These are phyloP conservation scores for Cytospora leucostoma DNA, from an alignment of 2,329 filamentous ascomycete species.

Conservation along the genomic window DNA sequence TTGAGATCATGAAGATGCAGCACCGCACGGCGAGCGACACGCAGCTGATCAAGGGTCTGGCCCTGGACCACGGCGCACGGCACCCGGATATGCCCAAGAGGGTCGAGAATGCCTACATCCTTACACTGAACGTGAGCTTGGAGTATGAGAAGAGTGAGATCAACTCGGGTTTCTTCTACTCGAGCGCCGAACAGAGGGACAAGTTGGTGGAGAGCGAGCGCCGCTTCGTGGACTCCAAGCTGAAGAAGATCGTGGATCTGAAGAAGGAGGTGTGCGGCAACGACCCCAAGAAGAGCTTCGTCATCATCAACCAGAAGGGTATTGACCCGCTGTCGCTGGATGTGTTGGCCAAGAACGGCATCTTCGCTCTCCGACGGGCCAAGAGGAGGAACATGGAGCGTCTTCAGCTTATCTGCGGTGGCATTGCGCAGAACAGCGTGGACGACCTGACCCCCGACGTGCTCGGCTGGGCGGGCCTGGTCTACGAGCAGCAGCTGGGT, in stretches of 20 bases:
- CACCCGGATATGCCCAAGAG: slow-evolving; percentile 98
- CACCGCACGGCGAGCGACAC: slow-evolving; percentile 95
- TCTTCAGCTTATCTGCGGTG: slow-evolving; percentile 90
- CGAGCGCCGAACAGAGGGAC: slow-evolving; percentile 91
- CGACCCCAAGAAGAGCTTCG: slow-evolving; percentile 92
- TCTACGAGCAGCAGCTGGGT: slow-evolving; percentile 95
- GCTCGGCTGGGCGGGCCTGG: slow-evolving; percentile 92
- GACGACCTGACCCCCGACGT: slow-evolving; percentile 87
- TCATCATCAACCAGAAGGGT: slow-evolving; percentile 98
- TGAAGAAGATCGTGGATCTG: slow-evolving; percentile 95
- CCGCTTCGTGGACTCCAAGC: slow-evolving; percentile 91
- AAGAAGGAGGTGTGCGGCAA: slow-evolving; percentile 97
- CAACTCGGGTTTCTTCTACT: slow-evolving; percentile 99
- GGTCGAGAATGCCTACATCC: slow-evolving; percentile 91
- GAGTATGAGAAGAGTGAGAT: slow-evolving; percentile 99
- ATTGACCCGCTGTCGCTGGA: slow-evolving; percentile 96
- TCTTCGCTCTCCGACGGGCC: slow-evolving; percentile 87
- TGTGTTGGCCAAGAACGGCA: slow-evolving; percentile 96
- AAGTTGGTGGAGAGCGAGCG: slow-evolving; percentile 98
- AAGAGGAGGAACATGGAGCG: slow-evolving; percentile 99
- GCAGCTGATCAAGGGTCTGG: slow-evolving; percentile 89
- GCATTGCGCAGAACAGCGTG: slow-evolving; percentile 90
- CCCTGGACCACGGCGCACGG: slow-evolving; percentile 90
- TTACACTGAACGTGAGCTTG: slow-evolving; percentile 93
- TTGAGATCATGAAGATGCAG: slow-evolving; percentile 99